These are phyloP conservation scores for Stygiomarasmius scandens DNA, from an alignment of 1,284 basidiomycete genomes.

Conservation along the genomic window DNA sequence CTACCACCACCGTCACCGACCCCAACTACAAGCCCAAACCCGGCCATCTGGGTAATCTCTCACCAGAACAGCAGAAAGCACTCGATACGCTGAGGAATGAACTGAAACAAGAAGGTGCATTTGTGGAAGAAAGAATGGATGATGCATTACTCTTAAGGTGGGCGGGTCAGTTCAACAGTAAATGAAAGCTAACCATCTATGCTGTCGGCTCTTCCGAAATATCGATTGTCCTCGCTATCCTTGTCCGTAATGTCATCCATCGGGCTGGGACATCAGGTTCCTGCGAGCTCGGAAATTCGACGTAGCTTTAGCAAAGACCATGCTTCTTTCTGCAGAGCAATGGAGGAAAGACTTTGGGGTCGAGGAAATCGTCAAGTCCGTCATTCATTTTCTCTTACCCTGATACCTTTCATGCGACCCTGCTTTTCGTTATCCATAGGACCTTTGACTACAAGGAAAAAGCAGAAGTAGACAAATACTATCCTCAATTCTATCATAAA, in stretches of 20 bases:
- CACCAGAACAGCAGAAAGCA: constrained; percentile 66
- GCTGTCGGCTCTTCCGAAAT: background rate
- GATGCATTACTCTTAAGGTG: constrained; percentile 80
- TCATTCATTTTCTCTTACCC: constrained; percentile 12
- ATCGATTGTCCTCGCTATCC: background rate
- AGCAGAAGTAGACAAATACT: constrained; percentile 85
- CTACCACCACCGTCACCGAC: constrained; percentile 23
- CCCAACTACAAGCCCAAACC: constrained; percentile 29
- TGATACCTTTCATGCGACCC: background rate
- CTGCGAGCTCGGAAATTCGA: constrained; percentile 95
- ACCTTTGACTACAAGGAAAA: constrained; percentile 92
- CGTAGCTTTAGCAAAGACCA: constrained; percentile 77
- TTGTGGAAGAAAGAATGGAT: constrained; percentile 74
- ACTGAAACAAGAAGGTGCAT: constrained; percentile 62
- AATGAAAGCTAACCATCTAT: background rate
- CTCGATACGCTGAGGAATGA: constrained; percentile 77
- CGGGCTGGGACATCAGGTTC: constrained; percentile 55
- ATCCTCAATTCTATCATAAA: constrained; percentile 97
- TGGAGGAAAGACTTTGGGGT: constrained; percentile 92
- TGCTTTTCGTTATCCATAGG: constrained; percentile 41
- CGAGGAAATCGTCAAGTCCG: constrained; percentile 85
- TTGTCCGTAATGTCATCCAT: background rate
- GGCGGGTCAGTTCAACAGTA: constrained; percentile 15
- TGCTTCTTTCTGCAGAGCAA: constrained; percentile 84
- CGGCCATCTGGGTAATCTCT: constrained; percentile 85